Evolutionary conservation across 768 basidiomycete species (phyloP).

Genomic region (Suillus bovinus): DNA sequence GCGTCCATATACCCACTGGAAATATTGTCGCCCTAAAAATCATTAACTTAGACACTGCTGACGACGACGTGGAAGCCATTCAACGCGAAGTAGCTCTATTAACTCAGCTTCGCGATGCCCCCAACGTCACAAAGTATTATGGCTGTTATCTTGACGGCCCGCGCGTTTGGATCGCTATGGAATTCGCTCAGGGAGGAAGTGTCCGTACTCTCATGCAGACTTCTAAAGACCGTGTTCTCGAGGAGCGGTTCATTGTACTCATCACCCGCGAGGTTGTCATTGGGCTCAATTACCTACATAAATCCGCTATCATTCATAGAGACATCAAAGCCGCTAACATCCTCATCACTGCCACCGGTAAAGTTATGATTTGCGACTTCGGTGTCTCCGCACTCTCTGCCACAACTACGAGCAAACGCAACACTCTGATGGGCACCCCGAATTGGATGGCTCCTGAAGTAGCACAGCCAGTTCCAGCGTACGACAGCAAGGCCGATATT

Average conservation of each 20-base stretch:
- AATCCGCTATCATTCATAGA: constrained; percentile 91
- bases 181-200: constrained; percentile 93
- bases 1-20: constrained; percentile 78
- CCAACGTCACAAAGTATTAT: constrained; percentile 93
- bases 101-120: constrained; percentile 84
- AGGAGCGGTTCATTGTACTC: constrained; percentile 87
- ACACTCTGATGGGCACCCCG: constrained; percentile 95
- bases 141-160: constrained; percentile 96
- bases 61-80: constrained; percentile 96
- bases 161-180: constrained; percentile 99
- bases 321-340: constrained; percentile 99
- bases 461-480: constrained; percentile 82
- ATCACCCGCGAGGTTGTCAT: constrained; percentile 88
- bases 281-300: constrained; percentile 89
- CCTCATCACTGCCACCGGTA: constrained; percentile 83
- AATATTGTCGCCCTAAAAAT: constrained; percentile 96
- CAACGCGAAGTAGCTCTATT: constrained; percentile 94
- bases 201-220: constrained; percentile 93
- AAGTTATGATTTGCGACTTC: constrained; percentile 97
- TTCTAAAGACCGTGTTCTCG: constrained; percentile 68
- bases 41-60: constrained; percentile 95
- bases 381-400: constrained; percentile 93
- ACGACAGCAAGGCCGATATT: constrained; percentile 97
- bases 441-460: constrained; percentile 99
- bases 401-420: constrained; percentile 85